Percentiles rank a stretch among this genome's conserved stretches.
Conservation (phyloP, 2,329 filamentous ascomycete species). For the Hymenoscyphus occultus region DNA sequence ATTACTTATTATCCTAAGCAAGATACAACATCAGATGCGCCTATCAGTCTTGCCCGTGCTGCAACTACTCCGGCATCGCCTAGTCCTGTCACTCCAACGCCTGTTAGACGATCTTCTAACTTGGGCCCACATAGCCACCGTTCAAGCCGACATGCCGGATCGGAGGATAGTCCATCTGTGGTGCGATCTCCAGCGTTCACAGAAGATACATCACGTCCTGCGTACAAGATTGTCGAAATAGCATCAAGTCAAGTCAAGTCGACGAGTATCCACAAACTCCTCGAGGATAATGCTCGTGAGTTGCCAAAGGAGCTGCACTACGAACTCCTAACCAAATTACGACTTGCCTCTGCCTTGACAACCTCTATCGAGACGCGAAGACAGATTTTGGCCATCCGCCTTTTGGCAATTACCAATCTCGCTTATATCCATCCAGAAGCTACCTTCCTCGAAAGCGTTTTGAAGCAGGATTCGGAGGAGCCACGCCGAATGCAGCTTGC, state of each 20-base stretch:
- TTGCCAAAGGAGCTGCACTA: constrained; percentile 74
- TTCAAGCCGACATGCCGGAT: constrained; percentile 32
- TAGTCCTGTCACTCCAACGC: constrained; percentile 35
- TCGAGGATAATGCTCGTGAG: constrained; percentile 55
- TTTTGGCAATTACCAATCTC: constrained; percentile 86
- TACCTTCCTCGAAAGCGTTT: constrained; percentile 79
- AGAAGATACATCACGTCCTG: constrained; percentile 29
- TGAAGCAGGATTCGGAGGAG: constrained; percentile 85
- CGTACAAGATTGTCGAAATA: constrained; percentile 43
- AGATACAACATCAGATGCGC: constrained; percentile 33
- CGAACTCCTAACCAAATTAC: constrained; percentile 79
- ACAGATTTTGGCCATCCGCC: constrained; percentile 72
- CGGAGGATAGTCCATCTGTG: constrained; percentile 38
- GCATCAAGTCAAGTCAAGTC: constrained; percentile 52
- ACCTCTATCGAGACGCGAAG: constrained; percentile 65
- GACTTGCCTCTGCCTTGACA: constrained; percentile 77
- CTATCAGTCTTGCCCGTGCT: constrained; percentile 24
- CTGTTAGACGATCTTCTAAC: constrained; percentile 36
- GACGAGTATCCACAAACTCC: constrained; percentile 53
- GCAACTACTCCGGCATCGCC: constrained; percentile 35
- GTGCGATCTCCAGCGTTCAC: constrained; percentile 25
- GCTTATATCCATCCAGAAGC: constrained; percentile 83
- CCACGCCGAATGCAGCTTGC: constrained; percentile 84
- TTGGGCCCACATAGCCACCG: constrained; percentile 35
- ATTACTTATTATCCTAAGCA: constrained; percentile 68